Evolutionary conservation across 2,329 filamentous ascomycete genomes (phyloP).

Genomic region (Apiospora marii): DNA sequence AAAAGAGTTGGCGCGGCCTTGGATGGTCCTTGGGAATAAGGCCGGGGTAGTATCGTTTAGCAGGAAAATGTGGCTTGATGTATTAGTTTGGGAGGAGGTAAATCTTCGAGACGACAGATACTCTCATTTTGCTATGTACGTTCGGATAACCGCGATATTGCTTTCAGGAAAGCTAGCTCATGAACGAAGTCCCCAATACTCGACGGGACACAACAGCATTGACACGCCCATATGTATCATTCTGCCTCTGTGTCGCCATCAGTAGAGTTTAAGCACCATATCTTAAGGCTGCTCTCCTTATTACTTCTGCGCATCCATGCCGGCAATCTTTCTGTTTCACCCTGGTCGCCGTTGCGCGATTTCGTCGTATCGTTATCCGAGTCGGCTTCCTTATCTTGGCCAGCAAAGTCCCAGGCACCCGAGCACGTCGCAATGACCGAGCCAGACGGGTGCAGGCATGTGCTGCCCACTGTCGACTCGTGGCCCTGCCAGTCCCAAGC

Average conservation of each 20-base stretch:
- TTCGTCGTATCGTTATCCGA: conserved; percentile 1
- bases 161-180: conserved; percentile 17
- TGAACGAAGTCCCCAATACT: conserved; percentile 11
- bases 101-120: conserved; percentile 21
- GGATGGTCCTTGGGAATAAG: conserved; percentile 56
- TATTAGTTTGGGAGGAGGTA: background rate
- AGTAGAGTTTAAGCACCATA: conserved; percentile 49
- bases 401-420: conserved; percentile 56
- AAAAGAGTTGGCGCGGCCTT: conserved; percentile 57
- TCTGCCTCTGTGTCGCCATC: background rate
- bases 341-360: conserved; percentile 9
- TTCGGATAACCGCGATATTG: conserved; percentile 9
- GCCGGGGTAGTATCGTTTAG: background rate
- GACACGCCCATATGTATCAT: background rate
- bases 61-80: background rate
- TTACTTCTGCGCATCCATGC: conserved; percentile 40
- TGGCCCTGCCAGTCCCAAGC: conserved; percentile 58
- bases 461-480: conserved; percentile 55
- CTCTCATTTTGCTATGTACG: conserved; percentile 29
- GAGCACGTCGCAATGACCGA: conserved; percentile 65
- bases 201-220: background rate
- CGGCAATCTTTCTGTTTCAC: conserved; percentile 18
- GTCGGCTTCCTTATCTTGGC: conserved; percentile 30
- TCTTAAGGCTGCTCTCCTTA: conserved; percentile 54
- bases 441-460: conserved; percentile 60